Base-by-base conservation (phyloP, 495 filamentous ascomycete species). In the Hapsidospora chrysogenum region DNA sequence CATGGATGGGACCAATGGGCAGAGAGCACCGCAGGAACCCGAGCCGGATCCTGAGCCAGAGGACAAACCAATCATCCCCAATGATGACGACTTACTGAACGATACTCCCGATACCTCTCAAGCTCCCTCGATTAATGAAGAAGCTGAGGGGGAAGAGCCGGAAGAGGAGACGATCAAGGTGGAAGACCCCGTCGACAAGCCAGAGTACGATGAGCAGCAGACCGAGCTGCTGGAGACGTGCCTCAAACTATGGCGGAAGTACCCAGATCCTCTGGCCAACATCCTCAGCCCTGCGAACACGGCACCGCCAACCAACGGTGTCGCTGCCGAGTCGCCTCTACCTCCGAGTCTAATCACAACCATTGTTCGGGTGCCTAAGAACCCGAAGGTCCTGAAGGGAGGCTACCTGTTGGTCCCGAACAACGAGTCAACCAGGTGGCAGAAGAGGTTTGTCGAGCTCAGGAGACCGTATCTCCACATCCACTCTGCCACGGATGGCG, bases 381-480 rank as follows among this genome's bases (percentile, higher is more conserved):
- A 78, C 39, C 63, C 83, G 2, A 65, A 67, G 13, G 66, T 82
- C n/a, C 61, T 84, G 30, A 92, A 87, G 56, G 71, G 74, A 5
- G 85, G 85, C 23, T 86, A 87, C 48, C 72, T 96, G 18, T 60
- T 92, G 13, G 80, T 76, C 3, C 85, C 86, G 4, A 73, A 73
- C 43, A 65, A 68, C 37, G 71, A 79, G 32, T 77, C 76, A 17
- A 77, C 76, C 17, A 68, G 74, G 39, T 99, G 89, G 89, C 63
- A 80, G 4, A 82, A 85, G 41, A 80, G 87, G 28, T 94, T 86
- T 48, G 83, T 93, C 31, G 92, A 99, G 48, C 72, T 99, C 19
- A 75, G 89, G 17, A 72, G 78, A 27, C 92, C 92, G 4, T 99
- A 95, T 47, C 63, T 99, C 38, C 85, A 96, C 48, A 70, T 96